Base-by-base conservation (phyloP, 192 early-diverging fungal species). In the Coemansia sp. region DNA sequence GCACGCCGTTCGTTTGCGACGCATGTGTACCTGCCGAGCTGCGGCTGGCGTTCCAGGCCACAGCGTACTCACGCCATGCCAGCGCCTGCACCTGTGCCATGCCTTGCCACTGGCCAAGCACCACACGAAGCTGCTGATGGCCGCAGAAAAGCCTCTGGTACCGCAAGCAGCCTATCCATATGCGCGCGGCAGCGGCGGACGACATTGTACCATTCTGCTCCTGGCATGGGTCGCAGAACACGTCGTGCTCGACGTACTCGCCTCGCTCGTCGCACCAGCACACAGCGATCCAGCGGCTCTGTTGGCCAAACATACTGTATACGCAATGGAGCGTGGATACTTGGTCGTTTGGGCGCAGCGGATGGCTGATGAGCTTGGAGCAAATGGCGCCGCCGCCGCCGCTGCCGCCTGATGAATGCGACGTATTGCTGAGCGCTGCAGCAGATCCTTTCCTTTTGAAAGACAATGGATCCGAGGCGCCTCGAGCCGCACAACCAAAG, bases 261-360 rank as follows among this genome's bases (percentile, higher is more conserved):
- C 74, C 78, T n/a, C 76, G 80, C 72, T 83, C 80, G 59, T 83
- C 80, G 66, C 80, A 83, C 71, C 68, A 83, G 49, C 75, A 83
- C 5, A 75, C 76, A 6, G 66, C 76, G 2, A 77, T n/a, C 80
- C 80, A 77, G 10, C 26, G 30, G 52, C 23, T 24, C 43, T 39
- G 56, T 10, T 18, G 20, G 8, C 48, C 38, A 6, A 74, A 33
- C 11, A 69, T 63, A 24, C 48, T 51, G 71, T 81, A 81, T 4
- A 76, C 61, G 56, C 78, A 81, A 62, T 81, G 78, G 26, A 81
- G 67, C 9, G 78, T 80, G 45, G 38, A 46, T 1, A 67, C 48
- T 4, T 56, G 35, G 78, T 81, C 78, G 49, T 30, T 48, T 46
- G 64, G 26, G 11, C 70, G 73, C 55, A 81, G 60, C 36, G 78